Evolutionary conservation across 306 rosid genomes (phyloP).

Genomic region (Prunus davidiana): DNA sequence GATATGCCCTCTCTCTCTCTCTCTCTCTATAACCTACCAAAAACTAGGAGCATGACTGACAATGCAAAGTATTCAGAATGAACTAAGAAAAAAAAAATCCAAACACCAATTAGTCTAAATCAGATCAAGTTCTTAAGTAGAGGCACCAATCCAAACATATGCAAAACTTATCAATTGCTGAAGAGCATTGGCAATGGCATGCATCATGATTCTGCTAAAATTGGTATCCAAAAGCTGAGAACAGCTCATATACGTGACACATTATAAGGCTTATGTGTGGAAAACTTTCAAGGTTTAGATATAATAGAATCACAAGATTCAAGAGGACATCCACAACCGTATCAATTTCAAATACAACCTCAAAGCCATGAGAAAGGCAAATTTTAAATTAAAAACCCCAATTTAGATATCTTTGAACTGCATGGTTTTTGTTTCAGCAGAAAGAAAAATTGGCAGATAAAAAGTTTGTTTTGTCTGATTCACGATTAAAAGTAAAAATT

Average conservation of each 20-base stretch:
- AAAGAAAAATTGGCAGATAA: neutral
- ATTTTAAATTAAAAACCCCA: neutral
- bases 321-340: neutral
- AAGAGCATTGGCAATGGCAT: neutral
- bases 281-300: too few species aligned
- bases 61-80: neutral
- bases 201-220: neutral
- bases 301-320: neutral
- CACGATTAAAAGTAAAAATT: neutral
- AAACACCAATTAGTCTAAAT: neutral
- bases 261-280: neutral
- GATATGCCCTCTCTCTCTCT: neutral
- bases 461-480: neutral
- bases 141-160: neutral
- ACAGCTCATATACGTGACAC: neutral
- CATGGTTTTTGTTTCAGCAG: neutral
- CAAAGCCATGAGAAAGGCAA: neutral
- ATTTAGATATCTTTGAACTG: neutral
- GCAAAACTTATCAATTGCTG: neutral
- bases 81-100: neutral
- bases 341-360: neutral
- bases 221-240: neutral
- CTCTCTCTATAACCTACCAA: neutral
- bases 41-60: neutral
- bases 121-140: neutral